Conservation (phyloP, 1,139 yeast genomes). For the Spathaspora sp. region DNA sequence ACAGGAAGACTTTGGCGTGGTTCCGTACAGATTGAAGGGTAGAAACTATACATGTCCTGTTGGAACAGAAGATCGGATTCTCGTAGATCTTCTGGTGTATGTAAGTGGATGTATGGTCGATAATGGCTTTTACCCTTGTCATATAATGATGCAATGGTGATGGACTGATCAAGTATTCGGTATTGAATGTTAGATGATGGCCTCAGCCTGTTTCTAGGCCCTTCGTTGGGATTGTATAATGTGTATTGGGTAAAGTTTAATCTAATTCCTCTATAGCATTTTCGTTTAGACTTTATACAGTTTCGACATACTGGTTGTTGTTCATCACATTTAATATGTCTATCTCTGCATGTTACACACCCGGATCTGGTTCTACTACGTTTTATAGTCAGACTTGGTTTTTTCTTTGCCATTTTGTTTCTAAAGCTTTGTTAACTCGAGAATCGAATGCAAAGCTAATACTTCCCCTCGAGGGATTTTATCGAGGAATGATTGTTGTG, state of each 20-base stretch:
- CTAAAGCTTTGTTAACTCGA: background rate
- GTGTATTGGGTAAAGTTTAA: conserved; percentile 47
- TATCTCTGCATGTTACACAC: conserved; percentile 47
- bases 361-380: conserved; percentile 45
- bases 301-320: conserved; percentile 47
- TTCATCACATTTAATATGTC: conserved; percentile 52
- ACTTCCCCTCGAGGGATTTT: background rate
- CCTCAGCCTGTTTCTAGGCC: conserved; percentile 3
- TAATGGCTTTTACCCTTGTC: conserved; percentile 32
- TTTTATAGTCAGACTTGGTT: conserved; percentile 20
- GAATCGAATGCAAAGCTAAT: background rate
- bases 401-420: conserved; percentile 16
- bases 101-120: conserved; percentile 33
- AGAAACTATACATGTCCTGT: conserved; percentile 21
- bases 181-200: conserved; percentile 7
- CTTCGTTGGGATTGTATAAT: conserved; percentile 35
- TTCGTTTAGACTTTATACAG: conserved; percentile 42
- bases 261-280: conserved; percentile 46
- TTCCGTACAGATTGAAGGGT: background rate
- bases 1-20: background rate
- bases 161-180: conserved; percentile 40
- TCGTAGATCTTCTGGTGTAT: conserved; percentile 28
- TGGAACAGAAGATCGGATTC: conserved; percentile 36
- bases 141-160: conserved; percentile 42
- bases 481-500: background rate